Evolutionary conservation across 2,329 filamentous ascomycete genomes (phyloP), one percentile per base, ranked within the genome.

Genomic region (Hansfordia pulvinata): DNA sequence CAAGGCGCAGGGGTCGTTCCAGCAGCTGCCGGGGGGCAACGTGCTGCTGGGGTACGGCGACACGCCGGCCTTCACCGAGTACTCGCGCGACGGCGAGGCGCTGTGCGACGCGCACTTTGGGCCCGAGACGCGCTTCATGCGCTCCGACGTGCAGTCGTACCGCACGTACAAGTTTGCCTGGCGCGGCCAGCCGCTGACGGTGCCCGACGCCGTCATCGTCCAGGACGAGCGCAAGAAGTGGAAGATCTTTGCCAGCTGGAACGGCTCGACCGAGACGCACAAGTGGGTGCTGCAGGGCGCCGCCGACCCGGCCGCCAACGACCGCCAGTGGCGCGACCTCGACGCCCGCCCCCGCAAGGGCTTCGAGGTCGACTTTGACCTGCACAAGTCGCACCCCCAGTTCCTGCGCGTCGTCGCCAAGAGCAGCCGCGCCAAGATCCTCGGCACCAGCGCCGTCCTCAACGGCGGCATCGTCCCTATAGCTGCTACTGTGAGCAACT

Each of bases 1-100:
- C 9, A 47, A 48, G 19, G 59, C 56, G 3, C 57, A 62, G 32
- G 58, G 57, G 10, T 59, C 53, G 20, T 44, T 55, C 31, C 58
- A 62, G 30, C 32, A 55, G 8, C 44, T 64, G 6, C 43, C 53
- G 3, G 52, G 54, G 32, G 51, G 53, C 17, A 54, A 58, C 28
- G 46, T 52, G 3, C 50, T 61, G 28, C 44, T 62, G 10, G 56
- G 56, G 13, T 64, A 52, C 43, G 58, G 59, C 11, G 32, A 35
- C 28, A 32, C 36, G 5, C 32, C 36, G 7, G 35, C 38, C n/a
- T 39, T 43, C 22, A 44, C 40, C 10, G 47, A 50, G 27, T 46
- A 37, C 27, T 22, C 35, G 3, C 29, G 23, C 21, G 30, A 42
- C 24, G 46, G 45, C 17, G 32, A 30, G 2, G 30, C 38, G 24